Evolutionary conservation across 192 early-diverging fungal species (phyloP).

Genomic region (Backusella morwellensis): DNA sequence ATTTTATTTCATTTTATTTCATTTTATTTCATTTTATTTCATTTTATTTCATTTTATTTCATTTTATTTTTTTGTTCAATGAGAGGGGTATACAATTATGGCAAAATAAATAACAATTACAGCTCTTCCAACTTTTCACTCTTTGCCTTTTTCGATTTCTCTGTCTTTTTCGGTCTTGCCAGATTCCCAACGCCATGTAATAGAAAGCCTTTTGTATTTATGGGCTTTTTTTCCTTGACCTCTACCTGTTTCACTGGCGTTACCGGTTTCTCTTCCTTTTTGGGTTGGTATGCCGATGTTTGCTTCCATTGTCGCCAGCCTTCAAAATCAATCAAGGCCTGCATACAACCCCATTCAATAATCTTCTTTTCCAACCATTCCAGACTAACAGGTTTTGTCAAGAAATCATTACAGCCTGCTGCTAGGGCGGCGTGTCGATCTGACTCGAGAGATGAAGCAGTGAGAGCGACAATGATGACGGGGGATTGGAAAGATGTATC

Average conservation of each 20-base stretch:
- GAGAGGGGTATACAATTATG: neutral
- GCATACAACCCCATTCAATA: slow-evolving; percentile 92
- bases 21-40: neutral
- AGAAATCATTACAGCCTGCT: slow-evolving; percentile 89
- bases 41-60: neutral
- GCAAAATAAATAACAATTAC: neutral
- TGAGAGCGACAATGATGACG: slow-evolving; percentile 88
- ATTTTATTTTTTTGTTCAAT: neutral
- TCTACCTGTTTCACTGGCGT: neutral
- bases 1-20: neutral
- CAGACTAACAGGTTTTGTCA: slow-evolving; percentile 84
- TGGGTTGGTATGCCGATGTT: neutral
- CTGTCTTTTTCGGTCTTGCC: neutral
- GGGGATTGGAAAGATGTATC: slow-evolving; percentile 51
- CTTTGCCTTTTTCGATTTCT: neutral
- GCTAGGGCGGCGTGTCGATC: slow-evolving; percentile 73
- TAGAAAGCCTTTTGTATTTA: neutral
- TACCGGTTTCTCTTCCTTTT: neutral
- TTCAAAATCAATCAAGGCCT: slow-evolving; percentile 86
- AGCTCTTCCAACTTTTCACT: neutral
- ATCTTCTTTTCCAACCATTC: slow-evolving; percentile 86
- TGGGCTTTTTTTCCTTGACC: neutral
- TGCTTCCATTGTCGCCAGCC: slow-evolving; percentile 59
- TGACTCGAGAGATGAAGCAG: slow-evolving; percentile 69
- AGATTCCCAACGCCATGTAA: neutral